phyloP scores from a whole-genome alignment of 495 filamentous ascomycete genomes.

The Aspergillus bertholletiae region DNA sequence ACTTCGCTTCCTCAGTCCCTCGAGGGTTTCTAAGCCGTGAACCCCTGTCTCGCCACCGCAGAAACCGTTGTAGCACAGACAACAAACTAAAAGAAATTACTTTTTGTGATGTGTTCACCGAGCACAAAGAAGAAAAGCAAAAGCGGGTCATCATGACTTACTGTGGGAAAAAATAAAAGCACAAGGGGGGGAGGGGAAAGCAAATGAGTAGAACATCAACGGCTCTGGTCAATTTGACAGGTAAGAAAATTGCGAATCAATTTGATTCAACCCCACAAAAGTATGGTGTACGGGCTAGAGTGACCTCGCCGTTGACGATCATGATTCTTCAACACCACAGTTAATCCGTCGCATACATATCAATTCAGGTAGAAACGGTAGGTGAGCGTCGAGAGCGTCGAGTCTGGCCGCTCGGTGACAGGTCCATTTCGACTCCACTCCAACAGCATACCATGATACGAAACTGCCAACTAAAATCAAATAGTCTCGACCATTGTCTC shows the following conservation, averaged over 20 bases:
- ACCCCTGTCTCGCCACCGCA: background rate
- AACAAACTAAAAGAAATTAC: background rate
- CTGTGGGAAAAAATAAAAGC: background rate
- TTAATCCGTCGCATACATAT: background rate
- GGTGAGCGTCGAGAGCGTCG: conserved; percentile 6
- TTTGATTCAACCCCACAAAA: background rate
- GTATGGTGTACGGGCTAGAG: background rate
- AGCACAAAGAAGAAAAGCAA: background rate
- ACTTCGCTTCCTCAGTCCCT: background rate
- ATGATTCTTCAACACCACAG: background rate
- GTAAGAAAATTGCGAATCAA: background rate
- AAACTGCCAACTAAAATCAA: conserved; percentile 2
- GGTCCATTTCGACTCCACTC: conserved; percentile 9
- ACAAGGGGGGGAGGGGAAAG: background rate
- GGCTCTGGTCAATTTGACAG: conserved; percentile 1
- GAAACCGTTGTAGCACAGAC: conserved; percentile 21
- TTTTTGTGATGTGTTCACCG: background rate
- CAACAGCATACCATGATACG: conserved; percentile 1
- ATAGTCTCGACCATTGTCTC: conserved; percentile 9
- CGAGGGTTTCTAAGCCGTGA: conserved; percentile 4
- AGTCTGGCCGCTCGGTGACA: conserved; percentile 6
- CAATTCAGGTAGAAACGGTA: background rate
- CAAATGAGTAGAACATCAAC: background rate
- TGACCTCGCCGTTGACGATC: background rate
- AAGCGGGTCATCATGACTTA: background rate